A percentile compares a stretch with the other conserved stretches of the same genome.
Evolutionary conservation across 352 stramenopile species (phyloP).

Genomic region (Phytophthora pinifolia): DNA sequence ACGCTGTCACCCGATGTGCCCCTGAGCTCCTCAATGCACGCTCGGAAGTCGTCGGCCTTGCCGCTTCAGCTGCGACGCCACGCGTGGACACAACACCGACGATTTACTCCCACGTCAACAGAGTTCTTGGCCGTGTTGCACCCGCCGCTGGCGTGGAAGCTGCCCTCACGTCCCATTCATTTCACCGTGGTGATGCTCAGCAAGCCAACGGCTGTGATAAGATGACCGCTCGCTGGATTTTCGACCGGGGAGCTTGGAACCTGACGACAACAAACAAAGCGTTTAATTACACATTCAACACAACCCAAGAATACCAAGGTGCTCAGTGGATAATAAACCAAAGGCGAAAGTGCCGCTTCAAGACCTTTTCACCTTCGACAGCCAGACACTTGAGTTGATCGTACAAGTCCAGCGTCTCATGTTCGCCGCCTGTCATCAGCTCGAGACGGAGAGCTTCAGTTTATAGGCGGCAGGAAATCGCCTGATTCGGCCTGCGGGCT

Average conservation of each 20-base stretch:
- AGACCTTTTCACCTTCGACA: neutral
- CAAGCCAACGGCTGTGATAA: slow-evolving; percentile 12
- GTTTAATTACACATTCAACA: slow-evolving; percentile 25
- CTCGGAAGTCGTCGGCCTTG: neutral
- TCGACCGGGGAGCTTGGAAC: slow-evolving; percentile 17
- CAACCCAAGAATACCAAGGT: slow-evolving; percentile 14
- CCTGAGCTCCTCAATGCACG: slow-evolving; percentile 2
- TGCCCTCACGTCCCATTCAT: slow-evolving; percentile 25
- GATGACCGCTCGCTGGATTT: slow-evolving; percentile 14
- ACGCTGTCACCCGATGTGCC: neutral
- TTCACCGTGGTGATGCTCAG: slow-evolving; percentile 14
- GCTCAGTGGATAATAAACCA: slow-evolving; percentile 16
- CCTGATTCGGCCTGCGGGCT: too few relatives aligned
- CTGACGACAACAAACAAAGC: slow-evolving; percentile 23
- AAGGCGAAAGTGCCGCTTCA: neutral
- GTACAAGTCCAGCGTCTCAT: too few relatives aligned
- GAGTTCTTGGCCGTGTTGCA: slow-evolving; percentile 15
- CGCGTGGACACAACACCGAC: neutral
- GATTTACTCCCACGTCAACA: slow-evolving; percentile 28
- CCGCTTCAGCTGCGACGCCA: neutral
- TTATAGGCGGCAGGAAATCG: too few relatives aligned
- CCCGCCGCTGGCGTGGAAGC: neutral
- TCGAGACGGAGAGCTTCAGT: too few relatives aligned
- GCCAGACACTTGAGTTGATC: neutral
- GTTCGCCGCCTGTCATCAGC: too few relatives aligned